Evolutionary conservation across 1,284 basidiomycete genomes (phyloP), one percentile per base, ranked within the genome.

Genomic region (Caloboletus inedulis): DNA sequence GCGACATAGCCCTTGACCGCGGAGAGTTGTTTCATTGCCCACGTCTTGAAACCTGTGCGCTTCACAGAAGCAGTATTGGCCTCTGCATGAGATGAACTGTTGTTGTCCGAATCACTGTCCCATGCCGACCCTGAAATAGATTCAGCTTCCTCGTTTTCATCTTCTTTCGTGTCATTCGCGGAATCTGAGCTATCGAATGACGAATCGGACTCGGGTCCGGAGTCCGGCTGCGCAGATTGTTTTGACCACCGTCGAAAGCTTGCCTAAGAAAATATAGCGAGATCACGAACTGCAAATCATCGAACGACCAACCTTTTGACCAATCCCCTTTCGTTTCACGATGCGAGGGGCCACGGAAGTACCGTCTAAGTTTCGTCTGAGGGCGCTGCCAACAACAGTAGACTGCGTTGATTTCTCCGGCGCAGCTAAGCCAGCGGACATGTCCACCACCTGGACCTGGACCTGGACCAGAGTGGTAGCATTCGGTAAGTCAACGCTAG

Each of bases 101-200:
- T 9, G 19, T 41, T 36, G 9, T 61, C 62, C 7, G 46, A 57
- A n/a, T 60, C 62, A 29, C 44, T 34, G 8, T 49, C 55, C 35
- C 57, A 61, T 25, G 27, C 44, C 0, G 47, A 58, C 14, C 34
- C 55, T 16, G 52, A 54, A 31, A 9, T 8, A 4, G 46, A 51
- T 25, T 55, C 40, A 19, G 45, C 39, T 6, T 51, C 56, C 3
- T 59, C 59, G 3, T 54, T 59, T 27, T 72, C 72, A 14, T 69
- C 69, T 7, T 74, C 74, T 16, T 71, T 62, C 2, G 73, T 67
- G 57, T 86, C 84, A 56, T 82, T 74, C 8, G 74, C 82, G 19
- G 86, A 89, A 65, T 88, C 85, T 4, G 88, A 89, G 62, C 86
- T 89, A 65, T 89, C 83, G 55, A 87, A 91, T 0, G 87, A 87